Evolutionary conservation across 2,329 filamentous ascomycete genomes (phyloP).

Genomic region (Epicoccum nigrum): DNA sequence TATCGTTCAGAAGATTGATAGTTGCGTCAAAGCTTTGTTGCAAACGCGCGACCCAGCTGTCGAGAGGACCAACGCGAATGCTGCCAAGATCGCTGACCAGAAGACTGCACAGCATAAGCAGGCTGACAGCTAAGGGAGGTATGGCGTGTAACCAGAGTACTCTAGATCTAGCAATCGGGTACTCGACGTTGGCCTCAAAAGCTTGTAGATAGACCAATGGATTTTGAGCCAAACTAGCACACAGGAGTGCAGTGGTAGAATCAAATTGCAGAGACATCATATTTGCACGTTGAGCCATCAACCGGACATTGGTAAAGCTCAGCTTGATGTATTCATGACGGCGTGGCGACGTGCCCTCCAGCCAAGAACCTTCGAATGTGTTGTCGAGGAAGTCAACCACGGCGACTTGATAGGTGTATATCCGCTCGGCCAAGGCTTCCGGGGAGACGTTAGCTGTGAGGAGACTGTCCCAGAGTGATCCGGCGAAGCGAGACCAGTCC

Average conservation of each 20-base stretch:
- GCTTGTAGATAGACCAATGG: slow-evolving; percentile 21
- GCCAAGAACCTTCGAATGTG: neutral
- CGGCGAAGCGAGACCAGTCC: slow-evolving; percentile 33
- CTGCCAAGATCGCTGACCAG: slow-evolving; percentile 21
- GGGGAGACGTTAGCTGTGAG: slow-evolving; percentile 18
- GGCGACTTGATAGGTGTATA: slow-evolving; percentile 14
- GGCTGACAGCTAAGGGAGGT: slow-evolving; percentile 20
- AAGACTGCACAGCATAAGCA: slow-evolving; percentile 30
- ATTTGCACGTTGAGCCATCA: slow-evolving; percentile 32
- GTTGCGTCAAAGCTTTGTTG: slow-evolving; percentile 22
- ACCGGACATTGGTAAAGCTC: slow-evolving; percentile 30
- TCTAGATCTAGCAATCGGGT: too few species aligned
- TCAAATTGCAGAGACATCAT: slow-evolving; percentile 35
- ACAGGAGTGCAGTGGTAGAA: slow-evolving; percentile 15
- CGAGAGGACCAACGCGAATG: slow-evolving; percentile 8
- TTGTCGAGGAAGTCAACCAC: slow-evolving; percentile 17
- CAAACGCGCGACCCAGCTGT: slow-evolving; percentile 10
- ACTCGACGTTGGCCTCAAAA: slow-evolving; percentile 19
- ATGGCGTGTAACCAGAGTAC: neutral
- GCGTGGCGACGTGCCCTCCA: neutral
- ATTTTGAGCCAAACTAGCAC: slow-evolving; percentile 23
- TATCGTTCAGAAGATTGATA: slow-evolving; percentile 19
- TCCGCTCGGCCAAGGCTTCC: slow-evolving; percentile 11
- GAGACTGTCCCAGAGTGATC: slow-evolving; percentile 30
- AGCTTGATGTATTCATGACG: slow-evolving; percentile 19